Percentiles rank a stretch among this genome's conserved stretches.
Evolutionary conservation across 257 asterid species (phyloP).

Genomic region (Salvia miltiorrhiza): DNA sequence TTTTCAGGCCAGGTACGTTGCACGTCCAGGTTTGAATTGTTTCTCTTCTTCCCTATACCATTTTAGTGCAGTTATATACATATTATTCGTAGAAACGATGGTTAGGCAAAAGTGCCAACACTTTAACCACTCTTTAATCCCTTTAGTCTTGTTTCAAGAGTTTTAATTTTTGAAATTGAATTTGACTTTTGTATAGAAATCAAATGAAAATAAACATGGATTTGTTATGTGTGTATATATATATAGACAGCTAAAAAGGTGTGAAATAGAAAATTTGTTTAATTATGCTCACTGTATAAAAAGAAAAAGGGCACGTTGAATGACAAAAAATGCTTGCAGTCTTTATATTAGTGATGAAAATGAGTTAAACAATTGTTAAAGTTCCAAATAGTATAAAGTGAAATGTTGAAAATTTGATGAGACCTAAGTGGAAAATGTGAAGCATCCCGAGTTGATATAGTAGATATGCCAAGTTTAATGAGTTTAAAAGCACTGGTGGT

Average conservation of each 20-base stretch:
- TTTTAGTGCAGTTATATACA: not conserved
- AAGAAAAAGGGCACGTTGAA: not conserved
- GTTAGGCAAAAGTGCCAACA: not conserved
- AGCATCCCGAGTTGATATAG: not conserved
- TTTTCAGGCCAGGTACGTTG: not conserved
- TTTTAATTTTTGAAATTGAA: not conserved
- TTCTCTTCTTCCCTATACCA: not conserved
- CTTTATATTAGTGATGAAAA: not conserved
- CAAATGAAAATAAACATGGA: not conserved
- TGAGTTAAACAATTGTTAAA: not conserved
- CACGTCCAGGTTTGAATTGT: constrained; percentile 22
- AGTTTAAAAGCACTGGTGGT: not conserved
- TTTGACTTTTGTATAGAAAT: not conserved
- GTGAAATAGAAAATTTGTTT: not conserved
- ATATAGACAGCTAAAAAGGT: not conserved
- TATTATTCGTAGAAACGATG: too few species aligned
- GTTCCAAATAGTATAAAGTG: not conserved
- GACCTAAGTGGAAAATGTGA: not conserved
- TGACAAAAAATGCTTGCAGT: not conserved
- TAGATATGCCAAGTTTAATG: not conserved
- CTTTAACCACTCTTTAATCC: not conserved
- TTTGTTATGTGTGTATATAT: not conserved
- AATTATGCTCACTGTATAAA: not conserved
- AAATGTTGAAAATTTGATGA: not conserved
- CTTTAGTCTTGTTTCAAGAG: not conserved